phyloP scores from a whole-genome alignment of 495 filamentous ascomycete species.

The Aspergillus sclerotiicarbonarius region DNA sequence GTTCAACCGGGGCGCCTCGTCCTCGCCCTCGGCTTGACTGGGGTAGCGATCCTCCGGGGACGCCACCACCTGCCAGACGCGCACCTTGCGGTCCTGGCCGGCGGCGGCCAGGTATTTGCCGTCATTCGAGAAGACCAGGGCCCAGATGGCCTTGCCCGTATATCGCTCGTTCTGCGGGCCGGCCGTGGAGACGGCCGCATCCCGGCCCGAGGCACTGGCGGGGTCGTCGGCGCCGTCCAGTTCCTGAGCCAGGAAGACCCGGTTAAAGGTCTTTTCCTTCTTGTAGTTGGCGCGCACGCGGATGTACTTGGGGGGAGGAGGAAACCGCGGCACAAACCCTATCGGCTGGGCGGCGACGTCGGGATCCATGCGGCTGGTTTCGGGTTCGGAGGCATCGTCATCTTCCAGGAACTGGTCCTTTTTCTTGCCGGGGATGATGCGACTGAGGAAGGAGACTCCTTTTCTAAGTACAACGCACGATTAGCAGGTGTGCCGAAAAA shows the following conservation, averaged over 20 bases:
- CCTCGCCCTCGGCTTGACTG: conserved; percentile 70
- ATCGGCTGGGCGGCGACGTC: conserved; percentile 77
- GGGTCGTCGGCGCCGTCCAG: conserved; percentile 41
- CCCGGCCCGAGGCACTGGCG: conserved; percentile 25
- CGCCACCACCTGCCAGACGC: conserved; percentile 88
- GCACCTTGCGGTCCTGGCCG: conserved; percentile 80
- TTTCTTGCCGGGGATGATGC: conserved; percentile 79
- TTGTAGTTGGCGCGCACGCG: conserved; percentile 80
- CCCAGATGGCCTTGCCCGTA: conserved; percentile 71
- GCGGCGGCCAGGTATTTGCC: conserved; percentile 87
- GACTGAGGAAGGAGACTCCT: conserved; percentile 86
- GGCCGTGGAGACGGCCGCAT: conserved; percentile 25
- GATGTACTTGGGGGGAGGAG: conserved; percentile 88
- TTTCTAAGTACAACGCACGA: conserved; percentile 52
- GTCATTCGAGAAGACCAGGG: conserved; percentile 89
- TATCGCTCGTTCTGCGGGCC: conserved; percentile 36
- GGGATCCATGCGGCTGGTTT: conserved; percentile 72
- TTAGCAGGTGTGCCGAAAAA: conserved; percentile 1
- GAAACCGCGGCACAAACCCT: conserved; percentile 84
- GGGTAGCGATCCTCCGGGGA: conserved; percentile 72
- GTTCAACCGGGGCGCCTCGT: conserved; percentile 60
- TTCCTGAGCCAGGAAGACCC: conserved; percentile 89
- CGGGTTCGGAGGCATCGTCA: conserved; percentile 71
- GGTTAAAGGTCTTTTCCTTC: conserved; percentile 77
- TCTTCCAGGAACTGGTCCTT: conserved; percentile 62